phyloP scores from a whole-genome alignment of 2,329 filamentous ascomycete species.

The Stagonosporopsis rhizophila region DNA sequence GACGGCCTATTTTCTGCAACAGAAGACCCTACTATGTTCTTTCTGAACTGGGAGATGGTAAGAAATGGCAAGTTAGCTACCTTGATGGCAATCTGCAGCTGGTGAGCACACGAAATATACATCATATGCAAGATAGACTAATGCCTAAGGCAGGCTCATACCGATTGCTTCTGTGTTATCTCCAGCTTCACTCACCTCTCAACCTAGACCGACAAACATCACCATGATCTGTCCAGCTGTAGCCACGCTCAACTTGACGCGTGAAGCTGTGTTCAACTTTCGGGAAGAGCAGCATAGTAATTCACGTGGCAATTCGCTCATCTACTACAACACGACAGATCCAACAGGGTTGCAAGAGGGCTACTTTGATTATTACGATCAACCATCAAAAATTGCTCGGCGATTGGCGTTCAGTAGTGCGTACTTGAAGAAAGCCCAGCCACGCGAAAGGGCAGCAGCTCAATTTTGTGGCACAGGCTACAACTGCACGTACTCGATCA shows the following conservation, averaged over 20 bases:
- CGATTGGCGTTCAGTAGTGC: conserved; percentile 41
- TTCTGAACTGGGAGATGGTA: conserved; percentile 46
- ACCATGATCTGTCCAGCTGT: conserved; percentile 34
- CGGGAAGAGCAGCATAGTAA: conserved; percentile 27
- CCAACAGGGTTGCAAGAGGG: conserved; percentile 23
- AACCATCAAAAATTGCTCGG: conserved; percentile 45
- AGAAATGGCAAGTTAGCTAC: conserved; percentile 47
- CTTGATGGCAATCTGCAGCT: conserved; percentile 44
- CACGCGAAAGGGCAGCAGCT: conserved; percentile 30
- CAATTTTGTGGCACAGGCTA: conserved; percentile 42
- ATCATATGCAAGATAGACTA: conserved; percentile 9
- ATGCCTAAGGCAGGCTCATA: conserved; percentile 37
- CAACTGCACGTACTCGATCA: conserved; percentile 48
- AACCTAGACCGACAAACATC: conserved; percentile 28
- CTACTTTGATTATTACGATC: conserved; percentile 49
- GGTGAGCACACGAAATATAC: conserved; percentile 29
- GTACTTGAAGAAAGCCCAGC: conserved; percentile 43
- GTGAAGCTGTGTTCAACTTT: conserved; percentile 42
- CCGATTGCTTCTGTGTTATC: conserved; percentile 49
- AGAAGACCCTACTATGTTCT: conserved; percentile 46
- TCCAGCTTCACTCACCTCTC: conserved; percentile 46
- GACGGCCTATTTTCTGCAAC: conserved; percentile 48
- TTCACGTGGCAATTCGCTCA: conserved; percentile 34
- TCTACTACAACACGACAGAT: conserved; percentile 48
- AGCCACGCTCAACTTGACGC: conserved; percentile 42